Conservation (phyloP, 805 yeast species). For the Kodamaea neixiangensis region DNA sequence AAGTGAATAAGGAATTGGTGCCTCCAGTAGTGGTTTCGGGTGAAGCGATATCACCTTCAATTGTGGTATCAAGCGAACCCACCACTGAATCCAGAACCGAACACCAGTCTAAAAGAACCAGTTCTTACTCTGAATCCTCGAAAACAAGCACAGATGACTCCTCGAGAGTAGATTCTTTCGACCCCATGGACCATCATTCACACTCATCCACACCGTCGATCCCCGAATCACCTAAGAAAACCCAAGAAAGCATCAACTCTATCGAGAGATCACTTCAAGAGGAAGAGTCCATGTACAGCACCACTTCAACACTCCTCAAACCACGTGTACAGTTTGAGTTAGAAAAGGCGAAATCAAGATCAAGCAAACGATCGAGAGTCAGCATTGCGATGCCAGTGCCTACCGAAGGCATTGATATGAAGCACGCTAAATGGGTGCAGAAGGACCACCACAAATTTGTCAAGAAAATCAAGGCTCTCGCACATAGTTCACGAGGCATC, state of each 20-base stretch:
- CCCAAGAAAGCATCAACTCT: neutral
- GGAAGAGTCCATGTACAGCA: neutral
- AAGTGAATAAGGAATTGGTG: neutral
- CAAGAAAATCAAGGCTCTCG: slow-evolving; percentile 24
- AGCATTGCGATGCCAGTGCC: slow-evolving; percentile 24
- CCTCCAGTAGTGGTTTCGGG: too few species aligned
- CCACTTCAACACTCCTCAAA: neutral
- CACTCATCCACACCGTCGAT: neutral
- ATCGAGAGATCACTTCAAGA: neutral
- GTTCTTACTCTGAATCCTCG: neutral
- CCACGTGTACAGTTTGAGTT: neutral
- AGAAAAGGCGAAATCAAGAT: neutral
- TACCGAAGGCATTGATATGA: slow-evolving; percentile 15
- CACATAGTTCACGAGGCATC: slow-evolving; percentile 25
- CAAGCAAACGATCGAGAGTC: neutral
- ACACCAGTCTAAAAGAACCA: neutral
- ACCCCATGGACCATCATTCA: neutral
- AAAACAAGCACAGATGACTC: neutral
- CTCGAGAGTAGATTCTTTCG: neutral
- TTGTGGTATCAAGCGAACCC: neutral
- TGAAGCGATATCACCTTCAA: neutral
- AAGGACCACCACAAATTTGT: slow-evolving; percentile 16
- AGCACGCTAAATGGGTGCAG: slow-evolving; percentile 13
- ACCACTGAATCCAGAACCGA: neutral
- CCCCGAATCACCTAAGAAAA: neutral